Conservation (phyloP, 257 asterid species). For the Solanum corneliomulleri region DNA sequence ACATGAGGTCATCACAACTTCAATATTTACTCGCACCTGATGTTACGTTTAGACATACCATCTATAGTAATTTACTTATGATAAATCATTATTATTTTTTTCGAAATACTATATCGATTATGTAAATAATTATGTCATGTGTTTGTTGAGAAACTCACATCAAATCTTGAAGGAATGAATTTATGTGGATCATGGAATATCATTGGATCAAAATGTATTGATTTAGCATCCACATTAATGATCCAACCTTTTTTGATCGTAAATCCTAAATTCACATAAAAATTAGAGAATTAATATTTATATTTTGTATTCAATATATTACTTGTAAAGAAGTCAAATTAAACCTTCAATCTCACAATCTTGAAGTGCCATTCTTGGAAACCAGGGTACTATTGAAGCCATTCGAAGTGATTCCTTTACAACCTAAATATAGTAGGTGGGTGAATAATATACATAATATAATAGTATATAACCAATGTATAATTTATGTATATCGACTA, state of each 20-base stretch:
- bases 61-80: not conserved
- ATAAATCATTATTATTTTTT: not conserved
- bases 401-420: not conserved
- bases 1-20: not conserved
- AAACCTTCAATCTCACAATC: not conserved
- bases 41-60: not conserved
- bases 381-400: not conserved
- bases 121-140: not conserved
- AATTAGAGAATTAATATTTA: not conserved
- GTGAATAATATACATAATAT: not conserved
- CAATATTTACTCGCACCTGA: not conserved
- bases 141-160: not conserved
- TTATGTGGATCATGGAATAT: not conserved
- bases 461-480: not conserved
- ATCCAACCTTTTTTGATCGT: not conserved
- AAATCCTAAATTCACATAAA: not conserved
- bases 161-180: not conserved
- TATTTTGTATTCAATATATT: not conserved
- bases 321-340: not conserved
- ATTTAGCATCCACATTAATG: constrained; percentile 1
- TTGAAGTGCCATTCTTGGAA: constrained; percentile 1
- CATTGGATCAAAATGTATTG: not conserved
- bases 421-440: not conserved
- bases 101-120: not conserved
- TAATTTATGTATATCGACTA: not conserved